Base-by-base conservation (phyloP, 176 grass and related monocot genomes). In the Elymus sibiricus region DNA sequence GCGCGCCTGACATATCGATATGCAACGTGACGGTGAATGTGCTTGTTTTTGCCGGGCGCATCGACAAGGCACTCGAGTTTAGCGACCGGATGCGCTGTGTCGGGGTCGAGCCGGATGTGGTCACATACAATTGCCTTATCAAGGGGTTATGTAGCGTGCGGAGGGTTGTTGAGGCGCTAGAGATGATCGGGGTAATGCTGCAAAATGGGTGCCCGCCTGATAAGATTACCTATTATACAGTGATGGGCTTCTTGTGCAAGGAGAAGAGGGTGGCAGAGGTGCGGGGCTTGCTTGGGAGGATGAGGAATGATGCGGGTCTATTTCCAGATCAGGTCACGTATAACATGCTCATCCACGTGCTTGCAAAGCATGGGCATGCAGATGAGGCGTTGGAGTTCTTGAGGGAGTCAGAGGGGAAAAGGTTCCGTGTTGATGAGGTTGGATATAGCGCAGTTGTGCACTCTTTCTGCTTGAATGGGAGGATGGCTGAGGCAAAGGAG, bases 151-250 rank as follows among this genome's bases (percentile, higher is more conserved):
- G 95, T 24, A 35, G 84, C 31, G 87, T 77, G 39, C 76, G 77
- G 10, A 84, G 89, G 39, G 58, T 95, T 66, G 65, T 88, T 29
- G 90, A 95, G 29, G 95, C 91, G 2, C 19, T 90, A 29, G 78
- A 86, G 82, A 90, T 98, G 91, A 86, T 98, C 0, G 43, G 35
- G 63, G 39, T 79, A 51, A 98, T 98, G 95, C 84, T 87, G 73
- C 35, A 81, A 64, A 92, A 86, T 58, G 90, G 86, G 58, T 92
- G 83, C 64, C 60, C 46, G 1, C 95, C 95, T 21, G 95, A 98
- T 86, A 98, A 98, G 88, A 51, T 98, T 58, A 98, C 74, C 68
- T 98, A 94, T 39, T 98, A 94, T 89, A 98, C 95, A 28, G 90
- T 98, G 62, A 92, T 98, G 84, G 81, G 88, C 31, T 94, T 98